Base-by-base conservation (phyloP, 768 basidiomycete species). In the Suillus sp. region DNA sequence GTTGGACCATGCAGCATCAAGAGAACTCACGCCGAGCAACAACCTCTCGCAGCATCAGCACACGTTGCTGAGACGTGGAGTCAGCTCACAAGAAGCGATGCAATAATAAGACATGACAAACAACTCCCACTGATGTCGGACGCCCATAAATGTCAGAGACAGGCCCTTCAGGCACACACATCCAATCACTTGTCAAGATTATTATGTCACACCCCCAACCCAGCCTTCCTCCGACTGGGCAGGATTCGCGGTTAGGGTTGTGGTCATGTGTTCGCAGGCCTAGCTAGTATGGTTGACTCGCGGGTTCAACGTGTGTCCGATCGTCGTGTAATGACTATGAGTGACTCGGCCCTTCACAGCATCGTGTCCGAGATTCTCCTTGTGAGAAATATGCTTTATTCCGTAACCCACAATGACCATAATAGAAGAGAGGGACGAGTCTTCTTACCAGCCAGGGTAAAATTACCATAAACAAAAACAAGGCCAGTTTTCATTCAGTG, bases 161-260 rank as follows among this genome's bases (percentile, higher is more conserved):
- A n/a, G 40, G 14, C 47, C n/a, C 2, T 27, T 27, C 14, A 50
- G 50, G 27, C 6, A 32, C 27, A 2, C 50, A 30, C 50, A 20
- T 18, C 30, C 27, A 51, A 51, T 51, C 30, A 51, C 27, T 30
- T 51, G 30, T 30, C 30, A 30, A 51, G 2, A 4, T 20, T 5
- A 51, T 51, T 30, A 51, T 8, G 50, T 51, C 50, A 51, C 50
- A 30, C 50, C 50, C 50, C 50, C 50, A 51, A 20, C 50, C 50
- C 50, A 50, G 8, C 27, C 48, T 8, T 6, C 6, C 25, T 30
- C 27, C 25, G 48, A 27, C 48, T 22, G 14, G 48, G 25, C 48
- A 16, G 25, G 48, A 51, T 51, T 51, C 9, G 27, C 50, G 50
- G 27, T 32, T 30, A 51, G 50, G 50, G 50, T 51, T 32, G 25